A percentile compares a stretch with the other conserved stretches of the same genome.
Conservation (phyloP, 2,329 filamentous ascomycete species). For the Ophiocordyceps polyrhachis-furcata region DNA sequence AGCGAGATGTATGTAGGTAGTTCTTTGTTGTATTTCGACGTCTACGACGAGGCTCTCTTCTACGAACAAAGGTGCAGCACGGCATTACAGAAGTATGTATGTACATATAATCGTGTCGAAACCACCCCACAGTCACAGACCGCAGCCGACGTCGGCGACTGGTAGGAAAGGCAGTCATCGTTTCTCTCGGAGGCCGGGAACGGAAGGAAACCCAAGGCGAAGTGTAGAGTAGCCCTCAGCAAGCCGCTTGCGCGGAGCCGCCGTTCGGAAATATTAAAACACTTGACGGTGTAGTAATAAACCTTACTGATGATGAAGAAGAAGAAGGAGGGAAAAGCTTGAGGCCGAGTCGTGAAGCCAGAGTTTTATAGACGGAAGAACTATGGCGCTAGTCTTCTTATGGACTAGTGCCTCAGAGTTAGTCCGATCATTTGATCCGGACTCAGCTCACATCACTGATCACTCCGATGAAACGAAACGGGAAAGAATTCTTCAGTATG, state of each 20-base stretch:
- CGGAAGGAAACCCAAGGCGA: slow-evolving; percentile 31
- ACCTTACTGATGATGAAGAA: slow-evolving; percentile 25
- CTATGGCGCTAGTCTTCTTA: neutral
- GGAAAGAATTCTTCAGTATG: neutral
- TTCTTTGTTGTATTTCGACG: too few species aligned
- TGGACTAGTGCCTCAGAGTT: neutral
- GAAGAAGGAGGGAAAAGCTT: slow-evolving; percentile 8
- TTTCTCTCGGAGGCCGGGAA: slow-evolving; percentile 33
- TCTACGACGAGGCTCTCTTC: too few species aligned
- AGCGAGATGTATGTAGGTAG: too few species aligned
- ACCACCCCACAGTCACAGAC: slow-evolving; percentile 34
- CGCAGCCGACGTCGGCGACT: slow-evolving; percentile 20
- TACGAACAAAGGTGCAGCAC: too few species aligned
- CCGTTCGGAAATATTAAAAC: slow-evolving; percentile 23
- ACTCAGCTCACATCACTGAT: neutral
- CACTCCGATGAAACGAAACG: too few species aligned
- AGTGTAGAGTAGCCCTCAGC: slow-evolving; percentile 30
- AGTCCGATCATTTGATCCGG: neutral
- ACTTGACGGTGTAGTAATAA: slow-evolving; percentile 32
- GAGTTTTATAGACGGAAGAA: slow-evolving; percentile 5
- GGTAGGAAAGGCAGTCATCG: slow-evolving; percentile 27
- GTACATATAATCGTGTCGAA: too few species aligned
- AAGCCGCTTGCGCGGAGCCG: slow-evolving; percentile 35
- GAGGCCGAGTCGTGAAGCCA: neutral
- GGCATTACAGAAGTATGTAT: neutral